These are phyloP conservation scores for Geosiphon pyriformis DNA, from an alignment of 192 early-diverging fungal genomes.

Conservation along the genomic window DNA sequence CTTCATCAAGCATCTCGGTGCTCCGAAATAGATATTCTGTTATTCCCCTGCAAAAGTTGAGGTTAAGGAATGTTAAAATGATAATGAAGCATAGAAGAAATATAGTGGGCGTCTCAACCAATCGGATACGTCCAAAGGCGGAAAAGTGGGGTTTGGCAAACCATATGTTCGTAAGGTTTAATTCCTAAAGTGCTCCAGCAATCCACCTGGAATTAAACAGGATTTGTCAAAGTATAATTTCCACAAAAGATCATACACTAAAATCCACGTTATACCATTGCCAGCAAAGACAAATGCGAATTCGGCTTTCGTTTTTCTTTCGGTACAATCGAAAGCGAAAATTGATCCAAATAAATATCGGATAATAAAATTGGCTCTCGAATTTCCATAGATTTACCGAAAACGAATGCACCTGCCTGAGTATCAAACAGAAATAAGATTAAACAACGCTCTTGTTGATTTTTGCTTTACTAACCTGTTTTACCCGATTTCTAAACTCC, in stretches of 20 bases:
- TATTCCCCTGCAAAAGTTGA: constrained; percentile 59
- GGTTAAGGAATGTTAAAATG: not conserved
- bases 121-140: constrained; percentile 75
- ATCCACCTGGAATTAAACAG: constrained; percentile 44
- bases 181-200: constrained; percentile 83
- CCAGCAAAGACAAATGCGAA: constrained; percentile 89
- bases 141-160: constrained; percentile 95
- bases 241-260: not conserved
- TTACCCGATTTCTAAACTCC: constrained; percentile 72
- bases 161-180: constrained; percentile 90
- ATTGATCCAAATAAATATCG: constrained; percentile 78
- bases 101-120: constrained; percentile 1
- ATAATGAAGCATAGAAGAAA: not conserved
- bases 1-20: constrained; percentile 74
- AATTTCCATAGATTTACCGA: constrained; percentile 57
- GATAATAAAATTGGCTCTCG: constrained; percentile 68
- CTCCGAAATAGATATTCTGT: constrained; percentile 89
- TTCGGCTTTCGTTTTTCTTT: constrained; percentile 68
- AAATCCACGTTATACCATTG: constrained; percentile 57
- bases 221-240: not conserved
- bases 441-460: not conserved
- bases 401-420: constrained; percentile 79
- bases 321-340: constrained; percentile 80
- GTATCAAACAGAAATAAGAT: not conserved
- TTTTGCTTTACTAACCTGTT: constrained; percentile 37